phyloP scores from a whole-genome alignment of 192 early-diverging fungal genomes.

The Coemansia sp. region DNA sequence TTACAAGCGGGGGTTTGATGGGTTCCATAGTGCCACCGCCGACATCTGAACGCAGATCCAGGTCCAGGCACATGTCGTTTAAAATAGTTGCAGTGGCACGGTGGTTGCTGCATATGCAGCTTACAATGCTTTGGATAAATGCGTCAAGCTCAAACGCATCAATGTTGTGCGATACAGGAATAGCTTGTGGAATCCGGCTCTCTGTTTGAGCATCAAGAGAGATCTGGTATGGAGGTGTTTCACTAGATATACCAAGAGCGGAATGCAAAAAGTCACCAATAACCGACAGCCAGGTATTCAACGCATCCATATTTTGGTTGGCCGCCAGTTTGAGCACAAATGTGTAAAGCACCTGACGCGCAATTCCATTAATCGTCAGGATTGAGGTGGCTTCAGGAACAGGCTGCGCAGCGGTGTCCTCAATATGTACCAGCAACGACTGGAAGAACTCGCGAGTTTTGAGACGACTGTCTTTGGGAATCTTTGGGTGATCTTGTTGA shows the following conservation, averaged over 20 bases:
- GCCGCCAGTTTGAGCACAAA: constrained; percentile 36
- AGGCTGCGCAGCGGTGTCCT: constrained; percentile 14
- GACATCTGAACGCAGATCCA: neutral
- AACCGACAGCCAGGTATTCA: constrained; percentile 36
- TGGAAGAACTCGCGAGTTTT: constrained; percentile 22
- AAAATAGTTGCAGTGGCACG: constrained; percentile 17
- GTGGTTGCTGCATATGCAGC: constrained; percentile 12
- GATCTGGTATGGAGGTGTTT: neutral
- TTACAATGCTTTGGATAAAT: constrained; percentile 37
- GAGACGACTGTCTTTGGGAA: constrained; percentile 21
- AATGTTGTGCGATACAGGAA: constrained; percentile 4
- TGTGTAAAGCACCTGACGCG: constrained; percentile 39
- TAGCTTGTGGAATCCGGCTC: constrained; percentile 3
- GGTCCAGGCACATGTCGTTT: constrained; percentile 17
- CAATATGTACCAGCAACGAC: constrained; percentile 17
- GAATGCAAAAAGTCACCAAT: constrained; percentile 12
- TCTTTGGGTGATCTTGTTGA: constrained; percentile 9
- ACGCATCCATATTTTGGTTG: constrained; percentile 27
- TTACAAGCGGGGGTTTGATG: constrained; percentile 13
- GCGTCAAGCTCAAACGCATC: constrained; percentile 43
- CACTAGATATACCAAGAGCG: constrained; percentile 16
- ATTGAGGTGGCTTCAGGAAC: constrained; percentile 11
- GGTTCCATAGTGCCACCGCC: neutral
- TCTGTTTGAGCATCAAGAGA: neutral
- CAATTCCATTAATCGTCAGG: constrained; percentile 21